phyloP scores from a whole-genome alignment of 306 rosid species.

The Castanea sativa region DNA sequence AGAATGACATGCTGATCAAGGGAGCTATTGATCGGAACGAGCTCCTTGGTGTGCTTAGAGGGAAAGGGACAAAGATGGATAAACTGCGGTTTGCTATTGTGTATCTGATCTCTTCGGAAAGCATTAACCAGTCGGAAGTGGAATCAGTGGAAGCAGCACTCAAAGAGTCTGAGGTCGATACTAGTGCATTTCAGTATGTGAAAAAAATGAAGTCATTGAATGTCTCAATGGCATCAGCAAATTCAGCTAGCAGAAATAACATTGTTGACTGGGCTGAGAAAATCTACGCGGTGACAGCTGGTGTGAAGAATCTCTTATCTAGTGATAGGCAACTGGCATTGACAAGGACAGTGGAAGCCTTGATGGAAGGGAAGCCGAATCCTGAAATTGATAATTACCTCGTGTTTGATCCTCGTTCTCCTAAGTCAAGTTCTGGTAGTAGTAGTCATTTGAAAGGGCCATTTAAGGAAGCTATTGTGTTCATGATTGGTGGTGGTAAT shows the following conservation, averaged over 20 bases:
- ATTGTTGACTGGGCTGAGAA: constrained; percentile 99
- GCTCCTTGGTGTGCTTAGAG: constrained; percentile 65
- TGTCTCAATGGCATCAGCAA: constrained; percentile 78
- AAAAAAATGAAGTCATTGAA: constrained; percentile 90
- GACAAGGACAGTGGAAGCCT: constrained; percentile 89
- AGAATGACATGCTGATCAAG: constrained; percentile 86
- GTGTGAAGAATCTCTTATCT: constrained; percentile 87
- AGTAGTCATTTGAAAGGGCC: constrained; percentile 85
- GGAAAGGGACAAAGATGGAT: constrained; percentile 85
- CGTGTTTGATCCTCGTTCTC: constrained; percentile 88
- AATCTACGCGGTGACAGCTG: constrained; percentile 93
- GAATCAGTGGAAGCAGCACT: constrained; percentile 86
- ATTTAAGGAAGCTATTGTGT: constrained; percentile 88
- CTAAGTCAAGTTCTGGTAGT: constrained; percentile 73
- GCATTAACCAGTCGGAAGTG: constrained; percentile 72
- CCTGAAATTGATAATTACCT: constrained; percentile 85
- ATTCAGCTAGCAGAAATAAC: constrained; percentile 85
- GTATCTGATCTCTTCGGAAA: constrained; percentile 82
- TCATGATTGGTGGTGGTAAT: constrained; percentile 98
- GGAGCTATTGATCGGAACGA: constrained; percentile 85
- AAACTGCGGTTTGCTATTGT: constrained; percentile 93
- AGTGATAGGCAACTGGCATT: constrained; percentile 88
- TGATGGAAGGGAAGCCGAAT: constrained; percentile 92
- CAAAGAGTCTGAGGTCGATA: constrained; percentile 79
- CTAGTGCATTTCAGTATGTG: constrained; percentile 90